Evolutionary conservation across 495 filamentous ascomycete genomes (phyloP), one percentile per base, ranked within the genome.

Genomic region (Lasiosphaeria miniovina): DNA sequence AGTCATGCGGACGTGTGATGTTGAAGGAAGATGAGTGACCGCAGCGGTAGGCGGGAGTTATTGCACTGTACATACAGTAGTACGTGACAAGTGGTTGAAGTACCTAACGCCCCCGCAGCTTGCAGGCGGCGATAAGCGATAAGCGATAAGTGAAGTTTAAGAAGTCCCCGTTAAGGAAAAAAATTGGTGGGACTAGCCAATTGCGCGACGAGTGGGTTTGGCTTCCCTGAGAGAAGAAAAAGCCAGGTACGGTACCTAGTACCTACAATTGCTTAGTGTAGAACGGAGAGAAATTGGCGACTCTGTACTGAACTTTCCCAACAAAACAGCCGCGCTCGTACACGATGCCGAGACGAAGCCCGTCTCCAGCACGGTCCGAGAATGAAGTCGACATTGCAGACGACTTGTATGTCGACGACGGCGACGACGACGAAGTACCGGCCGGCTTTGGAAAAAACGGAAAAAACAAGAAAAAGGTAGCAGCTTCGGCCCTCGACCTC

Each of bases 361-460:
- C 79, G n/a, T 97, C 94, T 50, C 93, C 93, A 55, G 84, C 89
- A 15, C 75, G 78, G 61, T 98, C 94, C 52, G 93, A 97, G 76
- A 90, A 87, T 64, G 94, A 95, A 65, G 86, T 94, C 69, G 94
- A 98, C 64, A 96, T 98, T 56, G 86, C 89, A 6, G 85, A 78
- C 49, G 86, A 88, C 6, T 78, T 97, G n/a, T 90, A 94, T 68
- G 76, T 85, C 54, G 71, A 78, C 60, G 69, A 66, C 66, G 68
- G 65, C 54, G 71, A 78, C 60, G 69, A 66, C 66, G 68, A 65
- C 64, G 72, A 77, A 65, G 50, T 63, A 36, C 38, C 52, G 38
- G 40, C 36, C 55, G 36, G 36, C 34, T 49, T 55, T 40, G 24
- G 36, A 17, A 36, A 15, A 14, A 57, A 15, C 52, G 24, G 24